A percentile compares a stretch with the other conserved stretches of the same genome.
phyloP scores from a whole-genome alignment of 768 basidiomycete species.

The Butyriboletus loyo region DNA sequence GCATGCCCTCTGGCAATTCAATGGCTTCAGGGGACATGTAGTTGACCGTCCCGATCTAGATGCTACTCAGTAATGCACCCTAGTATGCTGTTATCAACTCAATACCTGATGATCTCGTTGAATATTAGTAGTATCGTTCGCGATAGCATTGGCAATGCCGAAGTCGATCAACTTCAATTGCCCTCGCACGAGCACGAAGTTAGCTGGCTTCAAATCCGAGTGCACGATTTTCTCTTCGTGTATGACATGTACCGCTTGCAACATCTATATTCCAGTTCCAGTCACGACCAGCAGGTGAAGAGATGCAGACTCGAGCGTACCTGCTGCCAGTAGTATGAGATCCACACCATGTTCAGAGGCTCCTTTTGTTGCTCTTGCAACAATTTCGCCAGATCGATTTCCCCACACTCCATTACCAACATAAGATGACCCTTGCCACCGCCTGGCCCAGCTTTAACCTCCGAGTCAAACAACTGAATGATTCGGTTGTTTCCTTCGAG shows the following conservation, averaged over 20 bases:
- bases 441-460: conserved; percentile 63
- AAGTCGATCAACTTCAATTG: conserved; percentile 98
- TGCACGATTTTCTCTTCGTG: conserved; percentile 99
- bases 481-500: conserved; percentile 92
- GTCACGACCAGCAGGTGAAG: not conserved
- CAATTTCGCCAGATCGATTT: conserved; percentile 84
- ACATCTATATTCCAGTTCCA: conserved; percentile 59
- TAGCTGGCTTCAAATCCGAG: conserved; percentile 97
- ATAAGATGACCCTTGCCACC: conserved; percentile 73
- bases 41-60: conserved; percentile 91
- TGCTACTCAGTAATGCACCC: not conserved
- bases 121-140: conserved; percentile 98
- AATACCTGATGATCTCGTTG: conserved; percentile 90
- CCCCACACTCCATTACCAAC: conserved; percentile 96
- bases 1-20: conserved; percentile 81
- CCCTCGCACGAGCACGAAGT: conserved; percentile 94
- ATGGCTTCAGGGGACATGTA: conserved; percentile 99
- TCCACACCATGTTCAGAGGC: conserved; percentile 88
- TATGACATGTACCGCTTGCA: conserved; percentile 97
- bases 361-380: conserved; percentile 83
- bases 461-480: conserved; percentile 87
- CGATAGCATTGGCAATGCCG: conserved; percentile 98
- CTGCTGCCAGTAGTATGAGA: conserved; percentile 97
- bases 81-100: not conserved
- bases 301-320: conserved; percentile 39